A percentile compares a stretch with the other conserved stretches of the same genome.
These are phyloP conservation scores for Axilococcus clingmanii DNA, from an alignment of 139 green algal species.

Conservation along the genomic window DNA sequence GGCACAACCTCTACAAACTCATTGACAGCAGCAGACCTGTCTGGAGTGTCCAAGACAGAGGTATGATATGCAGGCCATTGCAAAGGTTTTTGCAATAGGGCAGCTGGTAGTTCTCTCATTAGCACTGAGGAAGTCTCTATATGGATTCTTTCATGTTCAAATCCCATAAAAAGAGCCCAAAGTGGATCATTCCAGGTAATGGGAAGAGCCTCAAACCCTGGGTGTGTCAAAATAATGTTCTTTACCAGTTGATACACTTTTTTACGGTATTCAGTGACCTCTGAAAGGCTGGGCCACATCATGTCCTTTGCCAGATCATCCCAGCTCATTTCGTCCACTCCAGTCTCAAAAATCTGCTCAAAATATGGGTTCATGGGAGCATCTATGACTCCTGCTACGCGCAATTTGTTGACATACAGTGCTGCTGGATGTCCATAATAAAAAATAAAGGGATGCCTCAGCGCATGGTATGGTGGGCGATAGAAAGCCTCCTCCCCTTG, in stretches of 20 bases:
- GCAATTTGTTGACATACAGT: constrained; percentile 77
- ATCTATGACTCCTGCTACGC: constrained; percentile 57
- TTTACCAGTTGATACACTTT: too few species aligned
- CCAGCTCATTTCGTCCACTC: constrained; percentile 78
- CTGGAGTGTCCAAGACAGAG: background rate
- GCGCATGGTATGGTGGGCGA: constrained; percentile 65
- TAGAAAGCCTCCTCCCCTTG: constrained; percentile 52
- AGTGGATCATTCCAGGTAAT: too few species aligned
- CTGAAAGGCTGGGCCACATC: constrained; percentile 47
- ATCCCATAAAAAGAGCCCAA: constrained; percentile 70
- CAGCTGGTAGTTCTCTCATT: constrained; percentile 57
- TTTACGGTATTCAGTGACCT: constrained; percentile 40
- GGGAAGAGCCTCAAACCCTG: too few species aligned
- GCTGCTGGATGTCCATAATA: constrained; percentile 69
- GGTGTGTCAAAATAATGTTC: too few species aligned
- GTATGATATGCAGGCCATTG: constrained; percentile 65
- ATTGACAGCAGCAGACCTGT: constrained; percentile 13
- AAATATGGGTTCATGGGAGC: constrained; percentile 43
- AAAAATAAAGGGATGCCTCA: constrained; percentile 78
- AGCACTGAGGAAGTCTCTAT: constrained; percentile 60
- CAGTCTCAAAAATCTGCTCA: constrained; percentile 55
- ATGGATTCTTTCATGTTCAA: constrained; percentile 79
- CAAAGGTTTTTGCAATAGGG: constrained; percentile 44
- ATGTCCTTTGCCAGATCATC: constrained; percentile 69
- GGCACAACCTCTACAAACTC: constrained; percentile 16